These are phyloP conservation scores for Austropuccinia psidii DNA, from an alignment of 1,284 basidiomycete genomes.

Conservation along the genomic window DNA sequence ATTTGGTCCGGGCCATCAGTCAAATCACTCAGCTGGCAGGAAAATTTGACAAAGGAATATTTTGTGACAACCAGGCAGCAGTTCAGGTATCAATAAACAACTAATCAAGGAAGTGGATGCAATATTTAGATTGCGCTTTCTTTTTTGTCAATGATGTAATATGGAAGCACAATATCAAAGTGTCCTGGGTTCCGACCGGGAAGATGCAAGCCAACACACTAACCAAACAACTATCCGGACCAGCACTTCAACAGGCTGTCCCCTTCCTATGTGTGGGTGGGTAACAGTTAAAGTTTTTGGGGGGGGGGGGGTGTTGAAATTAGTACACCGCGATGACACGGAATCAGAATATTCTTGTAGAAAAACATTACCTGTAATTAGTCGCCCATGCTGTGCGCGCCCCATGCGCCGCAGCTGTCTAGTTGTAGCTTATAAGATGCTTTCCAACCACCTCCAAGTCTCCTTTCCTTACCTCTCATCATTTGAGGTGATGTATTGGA, in stretches of 20 bases:
- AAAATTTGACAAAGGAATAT: neutral
- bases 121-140: neutral
- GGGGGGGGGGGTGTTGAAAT: too few relatives aligned
- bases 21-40: neutral
- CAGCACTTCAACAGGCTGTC: neutral
- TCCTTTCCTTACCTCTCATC: too few relatives aligned
- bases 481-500: too few relatives aligned
- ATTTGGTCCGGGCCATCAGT: neutral
- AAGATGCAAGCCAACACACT: neutral
- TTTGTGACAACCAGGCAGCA: constrained; percentile 1
- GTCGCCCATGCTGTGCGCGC: too few relatives aligned
- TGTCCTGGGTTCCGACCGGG: neutral
- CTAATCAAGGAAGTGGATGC: neutral
- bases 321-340: too few relatives aligned
- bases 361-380: too few relatives aligned
- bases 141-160: neutral
- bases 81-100: neutral
- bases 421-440: too few relatives aligned
- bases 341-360: too few relatives aligned
- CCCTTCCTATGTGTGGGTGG: neutral
- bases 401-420: too few relatives aligned
- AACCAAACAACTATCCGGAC: neutral
- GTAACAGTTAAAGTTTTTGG: neutral
- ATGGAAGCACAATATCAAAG: neutral
- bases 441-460: too few relatives aligned